These are phyloP conservation scores for Gyrodon lividus DNA, from an alignment of 768 basidiomycete genomes.

Conservation along the genomic window DNA sequence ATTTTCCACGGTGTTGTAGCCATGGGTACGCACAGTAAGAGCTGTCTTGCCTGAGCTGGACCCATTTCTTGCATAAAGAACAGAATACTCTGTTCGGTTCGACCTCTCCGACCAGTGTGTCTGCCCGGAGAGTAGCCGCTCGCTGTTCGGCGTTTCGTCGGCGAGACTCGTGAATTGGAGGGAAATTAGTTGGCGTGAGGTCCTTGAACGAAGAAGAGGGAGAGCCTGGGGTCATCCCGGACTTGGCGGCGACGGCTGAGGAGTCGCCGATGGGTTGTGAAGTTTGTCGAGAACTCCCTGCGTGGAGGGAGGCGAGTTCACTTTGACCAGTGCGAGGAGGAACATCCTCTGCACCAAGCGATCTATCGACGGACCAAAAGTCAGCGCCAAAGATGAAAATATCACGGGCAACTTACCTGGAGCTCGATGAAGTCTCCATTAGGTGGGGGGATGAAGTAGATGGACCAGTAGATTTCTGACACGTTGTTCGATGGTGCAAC, in stretches of 20 bases:
- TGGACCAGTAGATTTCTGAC: constrained; percentile 38
- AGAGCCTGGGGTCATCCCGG: constrained; percentile 24
- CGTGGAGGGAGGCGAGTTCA: constrained; percentile 16
- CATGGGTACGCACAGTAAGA: constrained; percentile 82
- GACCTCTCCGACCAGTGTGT: constrained; percentile 63
- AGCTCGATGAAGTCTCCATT: constrained; percentile 23
- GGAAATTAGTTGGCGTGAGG: constrained; percentile 55
- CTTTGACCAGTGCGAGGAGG: constrained; percentile 34
- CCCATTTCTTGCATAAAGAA: constrained; percentile 75
- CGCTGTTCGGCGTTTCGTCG: constrained; percentile 79
- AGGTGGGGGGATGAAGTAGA: constrained; percentile 10
- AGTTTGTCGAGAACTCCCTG: constrained; percentile 24
- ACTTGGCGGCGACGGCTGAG: constrained; percentile 6
- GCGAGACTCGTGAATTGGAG: constrained; percentile 62
- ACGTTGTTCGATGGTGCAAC: constrained; percentile 59
- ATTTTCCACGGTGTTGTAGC: constrained; percentile 76
- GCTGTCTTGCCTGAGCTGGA: constrained; percentile 75
- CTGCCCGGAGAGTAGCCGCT: constrained; percentile 65
- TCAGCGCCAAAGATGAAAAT: constrained; percentile 3
- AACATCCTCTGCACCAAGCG: constrained; percentile 16
- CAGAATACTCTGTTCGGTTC: constrained; percentile 78
- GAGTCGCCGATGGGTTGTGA: constrained; percentile 11
- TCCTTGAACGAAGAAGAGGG: constrained; percentile 51
- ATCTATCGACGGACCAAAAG: constrained; percentile 5
- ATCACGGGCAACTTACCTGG: constrained; percentile 16